Base-by-base conservation (phyloP, 2,329 filamentous ascomycete species). In the Rasamsonia emersonii region DNA sequence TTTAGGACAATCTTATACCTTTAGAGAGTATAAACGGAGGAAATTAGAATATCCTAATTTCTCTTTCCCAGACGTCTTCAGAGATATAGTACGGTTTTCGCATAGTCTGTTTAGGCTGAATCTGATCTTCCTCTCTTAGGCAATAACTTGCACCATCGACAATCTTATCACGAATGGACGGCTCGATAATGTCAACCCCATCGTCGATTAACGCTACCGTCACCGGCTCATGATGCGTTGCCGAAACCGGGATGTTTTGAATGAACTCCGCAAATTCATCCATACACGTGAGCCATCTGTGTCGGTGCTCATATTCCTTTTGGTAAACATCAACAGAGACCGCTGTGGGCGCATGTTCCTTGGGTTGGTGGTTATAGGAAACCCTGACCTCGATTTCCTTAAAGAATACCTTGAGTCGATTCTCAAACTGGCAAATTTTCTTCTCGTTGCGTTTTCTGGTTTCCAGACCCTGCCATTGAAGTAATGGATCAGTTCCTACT, bases 121-220 rank as follows among this genome's bases (percentile, higher is more conserved):
- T 23, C 20, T 23, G 20, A 8, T 23, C 20, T n/a, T 8, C 20
- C 8, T 23, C 20, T 7, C 20, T 7, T 7, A n/a, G n/a, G 20
- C 20, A 23, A n/a, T 8, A 23, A n/a, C 20, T 23, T 7, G 8
- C 8, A 23, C 20, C 20, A 23, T 7, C 20, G n/a, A 23, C 20
- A n/a, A 23, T 23, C 8, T n/a, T 23, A n/a, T 7, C 8, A 8
- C 20, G 20, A 8, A 23, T 7, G 8, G n/a, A 8, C 8, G 8
- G 20, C 8, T 23, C 20, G 20, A 8, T n/a, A 23, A 23, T 23
- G 20, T 23, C 20, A n/a, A 23, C n/a, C 8, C 20, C 20, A n/a
- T 23, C 20, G 20, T 23, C 20, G n/a, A 23, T 23, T n/a, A 23
- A 23, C 20, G 20, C 20, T n/a, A 23, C 20, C n/a, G 20, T 23